Base-by-base conservation (phyloP, 441 rosid genomes). In the Jatropha multifida region DNA sequence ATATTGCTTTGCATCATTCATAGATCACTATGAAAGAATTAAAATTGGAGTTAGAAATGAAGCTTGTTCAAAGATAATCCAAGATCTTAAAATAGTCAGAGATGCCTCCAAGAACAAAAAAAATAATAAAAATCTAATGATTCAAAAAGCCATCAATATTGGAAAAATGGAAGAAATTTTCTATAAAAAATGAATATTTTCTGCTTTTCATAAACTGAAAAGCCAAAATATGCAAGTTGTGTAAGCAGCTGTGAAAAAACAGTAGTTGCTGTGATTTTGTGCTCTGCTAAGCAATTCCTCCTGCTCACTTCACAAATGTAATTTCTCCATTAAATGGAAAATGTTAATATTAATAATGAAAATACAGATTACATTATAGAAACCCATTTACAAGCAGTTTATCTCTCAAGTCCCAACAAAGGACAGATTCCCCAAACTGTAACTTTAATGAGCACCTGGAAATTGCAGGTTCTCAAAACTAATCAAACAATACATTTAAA, bases 1-100 rank as follows among this genome's bases (percentile, higher is more conserved):
- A 73, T 48, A 73, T 63, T 63, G 69, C 69, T 40, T 63, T 49
- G 10, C 68, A 73, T 63, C 59, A 46, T 61, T 5, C 59, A 18
- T 54, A 13, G 9, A 38, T 37, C 76, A 62, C 69, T 26, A 13
- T 11, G 59, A 62, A 73, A 73, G 20, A 56, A 27, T 11, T 18
- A 3, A 48, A 60, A 59, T 26, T 11, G 2, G 3, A 58, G 13
- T 58, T 56, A 8, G 13, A 23, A 7, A 10, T 49, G 15, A 49
- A 12, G 17, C 54, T 58, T 23, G 46, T 8, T 42, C 46, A 42
- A 42, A 42, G 6, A 42, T 42, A 3, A 11, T 60, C 7, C 64
- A 61, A 12, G 15, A 9, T 56, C 20, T 42, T 1, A 1, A 65
- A 62, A 15, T 11, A 27, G 54, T 32, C 54, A 49, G 54, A 49